Evolutionary conservation across 306 rosid genomes (phyloP).

Genomic region (Trichosanthes truncata): DNA sequence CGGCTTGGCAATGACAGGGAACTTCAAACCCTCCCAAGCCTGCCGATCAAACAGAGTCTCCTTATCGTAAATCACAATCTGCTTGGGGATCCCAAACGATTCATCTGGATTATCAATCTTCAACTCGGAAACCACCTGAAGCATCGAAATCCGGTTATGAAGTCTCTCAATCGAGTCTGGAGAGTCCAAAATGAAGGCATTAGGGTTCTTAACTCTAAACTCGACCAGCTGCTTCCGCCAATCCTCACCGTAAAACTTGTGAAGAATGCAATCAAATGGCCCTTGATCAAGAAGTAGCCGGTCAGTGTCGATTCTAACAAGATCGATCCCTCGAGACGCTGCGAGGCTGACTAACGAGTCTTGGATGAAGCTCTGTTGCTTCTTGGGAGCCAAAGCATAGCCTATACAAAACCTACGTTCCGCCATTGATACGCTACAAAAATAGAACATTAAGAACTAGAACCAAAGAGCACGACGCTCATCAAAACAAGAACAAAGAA

Average conservation of each 20-base stretch:
- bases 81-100: constrained; percentile 88
- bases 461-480: constrained; percentile 20
- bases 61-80: constrained; percentile 75
- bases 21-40: constrained; percentile 62
- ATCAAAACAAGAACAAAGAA: constrained; percentile 3
- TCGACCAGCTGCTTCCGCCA: constrained; percentile 55
- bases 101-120: constrained; percentile 32
- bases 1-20: constrained; percentile 84
- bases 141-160: constrained; percentile 86
- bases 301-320: constrained; percentile 41
- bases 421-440: constrained; percentile 35
- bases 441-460: neutral
- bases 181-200: constrained; percentile 50
- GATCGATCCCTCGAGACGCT: constrained; percentile 54
- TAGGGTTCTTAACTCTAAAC: constrained; percentile 39
- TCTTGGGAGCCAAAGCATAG: constrained; percentile 81
- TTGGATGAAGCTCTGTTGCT: constrained; percentile 72
- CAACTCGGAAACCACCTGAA: constrained; percentile 84
- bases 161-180: constrained; percentile 81
- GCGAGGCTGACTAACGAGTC: constrained; percentile 52
- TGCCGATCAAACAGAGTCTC: constrained; percentile 52
- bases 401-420: constrained; percentile 53
- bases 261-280: constrained; percentile 74
- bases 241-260: constrained; percentile 68
- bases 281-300: constrained; percentile 58